Percentiles rank a stretch among this genome's conserved stretches.
Conservation (phyloP, 495 filamentous ascomycete species). For the Cercophora sp. region DNA sequence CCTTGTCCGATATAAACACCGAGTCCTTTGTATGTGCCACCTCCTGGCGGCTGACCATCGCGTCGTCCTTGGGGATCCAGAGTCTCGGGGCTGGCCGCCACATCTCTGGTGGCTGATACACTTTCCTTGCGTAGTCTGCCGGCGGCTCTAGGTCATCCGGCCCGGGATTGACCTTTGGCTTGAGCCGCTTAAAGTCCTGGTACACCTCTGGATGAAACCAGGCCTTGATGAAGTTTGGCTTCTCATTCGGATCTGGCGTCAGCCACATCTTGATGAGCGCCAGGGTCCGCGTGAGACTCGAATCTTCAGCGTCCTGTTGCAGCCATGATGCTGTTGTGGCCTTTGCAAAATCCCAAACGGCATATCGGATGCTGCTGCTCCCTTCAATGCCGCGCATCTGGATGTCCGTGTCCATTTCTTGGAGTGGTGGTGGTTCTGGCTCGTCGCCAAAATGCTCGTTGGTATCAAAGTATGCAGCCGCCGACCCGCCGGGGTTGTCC, state of each 20-base stretch:
- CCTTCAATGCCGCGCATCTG: slow-evolving; percentile 32
- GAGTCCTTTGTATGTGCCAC: slow-evolving; percentile 51
- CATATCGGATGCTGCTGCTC: slow-evolving; percentile 27
- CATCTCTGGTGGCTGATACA: slow-evolving; percentile 67
- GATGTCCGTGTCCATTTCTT: slow-evolving; percentile 29
- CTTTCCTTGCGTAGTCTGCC: slow-evolving; percentile 50
- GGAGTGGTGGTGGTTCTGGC: slow-evolving; percentile 14
- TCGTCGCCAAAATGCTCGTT: slow-evolving; percentile 29
- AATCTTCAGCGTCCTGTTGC: slow-evolving; percentile 17
- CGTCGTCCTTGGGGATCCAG: slow-evolving; percentile 68
- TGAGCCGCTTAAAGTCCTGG: slow-evolving; percentile 57
- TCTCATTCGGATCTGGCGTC: slow-evolving; percentile 18
- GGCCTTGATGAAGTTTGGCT: slow-evolving; percentile 43
- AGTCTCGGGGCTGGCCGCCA: slow-evolving; percentile 54
- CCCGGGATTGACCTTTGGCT: slow-evolving; percentile 49
- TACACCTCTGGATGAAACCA: slow-evolving; percentile 68
- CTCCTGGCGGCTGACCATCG: slow-evolving; percentile 61
- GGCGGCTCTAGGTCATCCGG: slow-evolving; percentile 44
- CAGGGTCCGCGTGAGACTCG: slow-evolving; percentile 21
- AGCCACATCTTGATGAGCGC: slow-evolving; percentile 21
- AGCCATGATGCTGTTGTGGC: slow-evolving; percentile 14
- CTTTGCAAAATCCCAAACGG: slow-evolving; percentile 18
- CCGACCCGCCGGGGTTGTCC: slow-evolving; percentile 18
- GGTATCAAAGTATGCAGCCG: slow-evolving; percentile 39
- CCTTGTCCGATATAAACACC: slow-evolving; percentile 59